A percentile compares a stretch with the other conserved stretches of the same genome.
Conservation (phyloP, 2,329 filamentous ascomycete species). For the Claviceps fusiformis region DNA sequence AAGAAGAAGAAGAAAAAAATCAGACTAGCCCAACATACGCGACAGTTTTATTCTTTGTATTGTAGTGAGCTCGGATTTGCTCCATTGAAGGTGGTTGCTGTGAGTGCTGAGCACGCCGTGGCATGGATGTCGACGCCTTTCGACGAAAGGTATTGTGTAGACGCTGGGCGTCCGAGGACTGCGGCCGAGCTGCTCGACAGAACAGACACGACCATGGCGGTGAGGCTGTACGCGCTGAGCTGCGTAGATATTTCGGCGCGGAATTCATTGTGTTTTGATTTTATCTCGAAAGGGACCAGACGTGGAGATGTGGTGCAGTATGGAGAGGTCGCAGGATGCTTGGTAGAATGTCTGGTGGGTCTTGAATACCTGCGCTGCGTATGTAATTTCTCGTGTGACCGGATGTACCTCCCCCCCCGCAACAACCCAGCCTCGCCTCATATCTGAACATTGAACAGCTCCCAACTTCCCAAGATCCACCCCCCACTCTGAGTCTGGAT, state of each 20-base stretch:
- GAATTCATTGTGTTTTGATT: conserved; percentile 20
- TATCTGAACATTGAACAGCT: not conserved
- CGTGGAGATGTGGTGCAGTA: no score
- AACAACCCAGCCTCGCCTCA: not conserved
- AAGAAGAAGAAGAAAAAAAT: not conserved
- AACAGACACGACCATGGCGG: conserved; percentile 24
- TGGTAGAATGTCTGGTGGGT: not conserved
- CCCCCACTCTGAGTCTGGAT: conserved; percentile 4
- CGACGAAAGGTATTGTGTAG: conserved; percentile 14
- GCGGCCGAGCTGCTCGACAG: conserved; percentile 21
- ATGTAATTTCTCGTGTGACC: not conserved
- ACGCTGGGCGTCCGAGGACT: conserved; percentile 8
- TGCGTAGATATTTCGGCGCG: conserved; percentile 22
- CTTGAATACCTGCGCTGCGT: not conserved
- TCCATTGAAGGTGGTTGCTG: conserved; percentile 38
- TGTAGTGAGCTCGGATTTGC: conserved; percentile 49
- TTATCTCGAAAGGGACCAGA: not conserved
- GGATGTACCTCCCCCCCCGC: not conserved
- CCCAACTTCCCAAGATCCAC: conserved; percentile 2
- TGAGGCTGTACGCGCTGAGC: conserved; percentile 13
- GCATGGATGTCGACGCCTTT: conserved; percentile 18
- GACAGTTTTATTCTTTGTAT: conserved; percentile 52
- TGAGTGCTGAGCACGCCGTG: conserved; percentile 13
- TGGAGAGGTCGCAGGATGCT: not conserved
- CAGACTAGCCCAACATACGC: conserved; percentile 16